Evolutionary conservation across 2,329 filamentous ascomycete species (phyloP).

Genomic region (Cladosporium velox): DNA sequence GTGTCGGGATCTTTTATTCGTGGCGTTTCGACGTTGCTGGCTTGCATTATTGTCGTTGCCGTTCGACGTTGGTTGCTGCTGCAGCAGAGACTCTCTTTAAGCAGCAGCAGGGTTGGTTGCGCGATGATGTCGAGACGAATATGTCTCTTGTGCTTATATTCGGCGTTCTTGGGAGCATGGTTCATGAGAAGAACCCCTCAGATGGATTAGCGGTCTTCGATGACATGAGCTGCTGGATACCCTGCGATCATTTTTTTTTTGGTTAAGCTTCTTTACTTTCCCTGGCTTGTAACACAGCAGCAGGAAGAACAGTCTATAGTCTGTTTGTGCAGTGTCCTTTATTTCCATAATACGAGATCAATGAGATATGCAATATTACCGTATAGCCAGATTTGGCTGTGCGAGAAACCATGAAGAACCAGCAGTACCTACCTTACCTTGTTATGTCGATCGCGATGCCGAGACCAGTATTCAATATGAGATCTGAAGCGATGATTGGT

Average conservation of each 20-base stretch:
- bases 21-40: not conserved
- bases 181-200: constrained; percentile 21
- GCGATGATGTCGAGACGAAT: not conserved
- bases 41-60: not conserved
- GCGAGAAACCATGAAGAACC: not conserved
- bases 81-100: not conserved
- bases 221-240: constrained; percentile 32
- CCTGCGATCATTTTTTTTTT: constrained; percentile 9
- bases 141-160: not conserved
- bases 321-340: too few relatives aligned
- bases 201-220: constrained; percentile 29
- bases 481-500: constrained; percentile 5
- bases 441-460: not conserved
- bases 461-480: not conserved
- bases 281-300: too few relatives aligned
- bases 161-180: constrained; percentile 19
- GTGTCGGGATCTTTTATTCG: not conserved
- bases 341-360: not conserved
- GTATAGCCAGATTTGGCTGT: constrained; percentile 6
- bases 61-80: not conserved
- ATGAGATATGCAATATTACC: constrained; percentile 18
- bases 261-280: constrained; percentile 1
- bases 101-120: not conserved
- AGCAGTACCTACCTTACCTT: not conserved
- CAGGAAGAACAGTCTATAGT: too few relatives aligned